These are phyloP conservation scores for Pseudozyma tsukubaensis DNA, from an alignment of 1,284 basidiomycete genomes.

Conservation along the genomic window DNA sequence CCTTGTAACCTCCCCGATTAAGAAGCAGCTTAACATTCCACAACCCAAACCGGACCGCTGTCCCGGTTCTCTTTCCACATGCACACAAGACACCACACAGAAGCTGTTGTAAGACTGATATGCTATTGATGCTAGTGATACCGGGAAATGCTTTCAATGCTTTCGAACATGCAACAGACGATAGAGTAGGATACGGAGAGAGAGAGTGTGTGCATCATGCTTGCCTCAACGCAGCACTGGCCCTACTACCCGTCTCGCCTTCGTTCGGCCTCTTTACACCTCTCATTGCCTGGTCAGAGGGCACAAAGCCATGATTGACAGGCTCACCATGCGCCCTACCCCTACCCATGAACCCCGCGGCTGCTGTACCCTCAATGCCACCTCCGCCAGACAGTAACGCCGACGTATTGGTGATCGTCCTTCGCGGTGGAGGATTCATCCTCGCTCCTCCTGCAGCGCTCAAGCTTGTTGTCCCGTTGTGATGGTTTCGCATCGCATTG, in stretches of 20 bases:
- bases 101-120: too few relatives aligned
- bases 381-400: conserved; percentile 12
- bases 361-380: conserved; percentile 3
- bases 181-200: too few relatives aligned
- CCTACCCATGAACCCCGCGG: background rate
- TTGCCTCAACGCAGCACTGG: background rate
- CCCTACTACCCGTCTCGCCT: background rate
- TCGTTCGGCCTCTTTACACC: conserved; percentile 25
- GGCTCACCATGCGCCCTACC: conserved; percentile 19
- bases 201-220: too few relatives aligned
- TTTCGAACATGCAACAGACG: too few relatives aligned
- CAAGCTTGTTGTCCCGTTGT: conserved; percentile 26
- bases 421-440: background rate
- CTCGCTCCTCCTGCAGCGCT: conserved; percentile 11
- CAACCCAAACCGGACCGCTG: too few relatives aligned
- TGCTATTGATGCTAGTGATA: too few relatives aligned
- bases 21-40: too few relatives aligned
- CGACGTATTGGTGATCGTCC: background rate
- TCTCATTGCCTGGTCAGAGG: background rate
- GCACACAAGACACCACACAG: too few relatives aligned
- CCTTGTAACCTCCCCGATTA: too few relatives aligned
- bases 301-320: conserved; percentile 16
- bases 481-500: too few relatives aligned
- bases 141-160: too few relatives aligned
- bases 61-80: too few relatives aligned